Evolutionary conservation across 371 early-diverging fungal species (phyloP), one percentile per base, ranked within the genome.

Genomic region (Thermomucor indicae-seudaticae): DNA sequence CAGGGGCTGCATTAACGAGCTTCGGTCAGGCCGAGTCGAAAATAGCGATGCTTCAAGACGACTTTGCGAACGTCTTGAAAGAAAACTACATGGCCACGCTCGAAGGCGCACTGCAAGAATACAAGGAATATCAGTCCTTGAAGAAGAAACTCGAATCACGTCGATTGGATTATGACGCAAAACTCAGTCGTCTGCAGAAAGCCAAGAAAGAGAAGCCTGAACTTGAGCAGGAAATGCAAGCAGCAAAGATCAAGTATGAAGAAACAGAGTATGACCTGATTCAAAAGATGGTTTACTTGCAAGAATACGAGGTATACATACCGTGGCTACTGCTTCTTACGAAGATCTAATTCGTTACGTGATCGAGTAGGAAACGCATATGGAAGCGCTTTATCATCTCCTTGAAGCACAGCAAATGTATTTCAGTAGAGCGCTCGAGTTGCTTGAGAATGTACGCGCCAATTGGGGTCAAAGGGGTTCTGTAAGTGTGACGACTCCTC

Each of bases 111-210:
- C 52, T 80, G 48, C 47, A 62, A 10, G 78, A 80, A 24, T 81
- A 82, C 60, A 86, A 88, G 48, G 83, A 85, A 25, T 88, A 88
- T 29, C 51, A 78, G 44, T 46, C 70, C 7, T 51, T 92, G 52
- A 81, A 91, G 51, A 86, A 81, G 55, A 96, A 96, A 63, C 73
- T 96, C 6, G 92, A 92, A 47, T 84, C 86, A 48, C 80, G 96
- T 29, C 81, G 96, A 47, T 66, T 90, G 46, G 96, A 97, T 54
- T 95, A 90, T 62, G 97, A 97, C 64, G 83, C 93, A 35, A 96
- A 95, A 66, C 65, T 88, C 22, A 82, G 79, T 67, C 87, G 89
- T 55, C 80, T 91, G 17, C 88, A 91, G 55, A 91, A 89, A 58
- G 78, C 84, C 22, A 92, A 92, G 64, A 95, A 92, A 69, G 94